Evolutionary conservation across 148 eudicot genomes (phyloP), one percentile per base, ranked within the genome.

Genomic region (Euryodendron excelsum): DNA sequence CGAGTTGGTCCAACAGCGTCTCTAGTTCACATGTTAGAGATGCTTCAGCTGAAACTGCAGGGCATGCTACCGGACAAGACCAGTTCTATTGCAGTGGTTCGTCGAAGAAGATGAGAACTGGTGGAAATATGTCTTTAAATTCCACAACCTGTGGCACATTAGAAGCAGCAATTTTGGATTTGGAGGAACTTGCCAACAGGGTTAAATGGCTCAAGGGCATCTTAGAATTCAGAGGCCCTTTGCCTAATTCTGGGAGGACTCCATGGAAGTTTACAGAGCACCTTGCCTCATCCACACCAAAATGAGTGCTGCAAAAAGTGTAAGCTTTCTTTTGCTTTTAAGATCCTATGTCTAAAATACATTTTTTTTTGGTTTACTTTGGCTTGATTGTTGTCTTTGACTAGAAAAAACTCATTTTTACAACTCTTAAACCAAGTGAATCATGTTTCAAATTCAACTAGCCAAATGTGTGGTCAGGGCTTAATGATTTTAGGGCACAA

Each of bases 151-250:
- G 81, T 41, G 89, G 88, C 78, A 83, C 86, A 39, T 52, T 88
- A 25, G 93, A 90, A 52, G 87, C 93, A 15, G 39, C 85, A 48
- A n/a, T 91, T 47, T 1, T 86, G 75, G 96, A 88, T 71, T 76
- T 93, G 71, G 93, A 91, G 83, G 96, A 91, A 77, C 91, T 88
- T 73, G 81, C 80, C 27, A 90, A 82, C 87, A 87, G 80, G 80
- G 83, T 94, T 25, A 88, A 90, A 66, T 88, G 94, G 94, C 77
- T 91, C 53, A 88, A 86, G 76, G 75, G 66, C 27, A 79, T 89
- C 58, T 63, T 94, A 75, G 83, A 87, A 78, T 56, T 18, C 44
- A 91, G 88, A 73, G 69, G 62, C 75, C 75, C 87, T 72, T 76
- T 69, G 25, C 66, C 88, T 14, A 77, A 81, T 68, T 68, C 84